phyloP scores from a whole-genome alignment of 805 yeast genomes.

The Wickerhamiella domercqiae region DNA sequence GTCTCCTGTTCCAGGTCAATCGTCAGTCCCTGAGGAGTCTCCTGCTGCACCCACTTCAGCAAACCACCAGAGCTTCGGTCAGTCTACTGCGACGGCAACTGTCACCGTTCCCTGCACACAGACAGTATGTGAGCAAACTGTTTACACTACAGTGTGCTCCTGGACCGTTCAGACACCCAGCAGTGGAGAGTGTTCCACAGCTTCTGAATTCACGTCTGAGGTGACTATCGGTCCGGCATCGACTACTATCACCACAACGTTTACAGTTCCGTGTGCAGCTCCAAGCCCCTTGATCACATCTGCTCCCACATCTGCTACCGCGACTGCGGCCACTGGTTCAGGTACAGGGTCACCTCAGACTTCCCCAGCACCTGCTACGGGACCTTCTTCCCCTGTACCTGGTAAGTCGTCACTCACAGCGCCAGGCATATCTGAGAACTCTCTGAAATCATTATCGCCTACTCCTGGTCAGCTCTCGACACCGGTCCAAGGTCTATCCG shows the following conservation, averaged over 20 bases:
- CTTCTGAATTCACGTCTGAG: slow-evolving; percentile 5
- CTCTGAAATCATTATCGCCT: no score
- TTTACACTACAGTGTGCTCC: slow-evolving; percentile 8
- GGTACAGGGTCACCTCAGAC: background rate
- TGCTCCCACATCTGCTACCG: background rate
- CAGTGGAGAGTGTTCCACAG: slow-evolving; percentile 6
- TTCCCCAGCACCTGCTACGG: background rate
- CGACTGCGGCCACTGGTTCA: background rate
- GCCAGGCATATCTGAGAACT: no score
- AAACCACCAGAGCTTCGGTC: no score
- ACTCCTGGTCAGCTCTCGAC: no score
- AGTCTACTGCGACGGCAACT: slow-evolving; percentile 3
- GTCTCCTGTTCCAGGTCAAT: no score
- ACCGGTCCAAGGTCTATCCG: no score
- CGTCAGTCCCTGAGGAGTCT: background rate
- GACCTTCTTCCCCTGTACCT: background rate
- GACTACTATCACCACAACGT: slow-evolving; percentile 4
- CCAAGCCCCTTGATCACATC: background rate
- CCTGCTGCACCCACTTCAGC: no score
- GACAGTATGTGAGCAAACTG: slow-evolving; percentile 4
- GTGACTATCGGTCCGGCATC: slow-evolving; percentile 9
- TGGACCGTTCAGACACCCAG: slow-evolving; percentile 8
- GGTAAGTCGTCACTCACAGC: no score
- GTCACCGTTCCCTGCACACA: slow-evolving; percentile 12
- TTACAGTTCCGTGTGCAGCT: slow-evolving; percentile 12